These are phyloP conservation scores for Saprolegnia diclina DNA, from an alignment of 352 stramenopile genomes.

Conservation along the genomic window DNA sequence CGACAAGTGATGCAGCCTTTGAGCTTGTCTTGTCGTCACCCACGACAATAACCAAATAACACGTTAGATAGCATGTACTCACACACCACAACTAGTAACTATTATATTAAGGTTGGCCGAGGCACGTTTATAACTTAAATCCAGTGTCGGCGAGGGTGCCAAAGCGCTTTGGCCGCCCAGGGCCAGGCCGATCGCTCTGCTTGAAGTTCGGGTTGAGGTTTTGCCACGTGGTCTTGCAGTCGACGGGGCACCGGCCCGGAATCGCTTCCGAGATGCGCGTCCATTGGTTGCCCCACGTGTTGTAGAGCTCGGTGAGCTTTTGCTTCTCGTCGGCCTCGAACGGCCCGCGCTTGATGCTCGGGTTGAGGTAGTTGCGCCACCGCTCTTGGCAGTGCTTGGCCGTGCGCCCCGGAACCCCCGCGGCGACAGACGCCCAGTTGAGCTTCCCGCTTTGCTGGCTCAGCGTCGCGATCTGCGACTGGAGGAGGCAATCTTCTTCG, in stretches of 20 bases:
- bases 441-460: constrained; percentile 40
- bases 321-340: constrained; percentile 90
- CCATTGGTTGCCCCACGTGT: constrained; percentile 92
- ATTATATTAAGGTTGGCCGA: not conserved
- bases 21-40: too few species aligned
- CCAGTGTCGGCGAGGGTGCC: constrained; percentile 7
- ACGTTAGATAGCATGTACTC: not conserved
- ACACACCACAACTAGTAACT: too few species aligned
- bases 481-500: constrained; percentile 85
- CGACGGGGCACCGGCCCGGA: constrained; percentile 24
- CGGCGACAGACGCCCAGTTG: constrained; percentile 61
- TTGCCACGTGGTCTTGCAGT: constrained; percentile 24
- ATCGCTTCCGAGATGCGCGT: constrained; percentile 70
- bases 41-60: not conserved
- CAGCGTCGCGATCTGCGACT: constrained; percentile 56
- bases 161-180: constrained; percentile 18
- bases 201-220: constrained; percentile 19
- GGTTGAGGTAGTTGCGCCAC: constrained; percentile 95
- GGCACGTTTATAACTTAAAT: not conserved
- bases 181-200: constrained; percentile 6
- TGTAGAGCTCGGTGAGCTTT: constrained; percentile 87
- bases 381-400: constrained; percentile 94
- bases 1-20: too few species aligned
- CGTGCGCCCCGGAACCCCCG: constrained; percentile 55
- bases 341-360: constrained; percentile 80